These are phyloP conservation scores for Naganishia kalamii DNA, from an alignment of 768 basidiomycete species.

Conservation along the genomic window DNA sequence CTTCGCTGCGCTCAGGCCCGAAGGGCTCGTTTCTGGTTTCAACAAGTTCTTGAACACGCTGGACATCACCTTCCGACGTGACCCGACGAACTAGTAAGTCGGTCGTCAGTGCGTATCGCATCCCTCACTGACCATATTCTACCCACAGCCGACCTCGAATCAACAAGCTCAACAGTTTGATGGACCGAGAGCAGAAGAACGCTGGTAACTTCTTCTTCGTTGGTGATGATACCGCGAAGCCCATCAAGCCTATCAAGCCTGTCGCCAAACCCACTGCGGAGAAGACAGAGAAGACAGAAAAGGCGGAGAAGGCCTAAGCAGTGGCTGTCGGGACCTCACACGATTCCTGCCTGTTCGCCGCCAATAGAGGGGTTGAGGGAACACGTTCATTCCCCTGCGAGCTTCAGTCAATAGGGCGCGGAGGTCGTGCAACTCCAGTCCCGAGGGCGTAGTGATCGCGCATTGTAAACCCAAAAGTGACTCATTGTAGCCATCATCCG, in stretches of 20 bases:
- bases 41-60: slow-evolving; percentile 89
- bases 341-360: too few species aligned
- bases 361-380: too few species aligned
- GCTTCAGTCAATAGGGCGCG: too few species aligned
- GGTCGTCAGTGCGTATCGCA: background rate
- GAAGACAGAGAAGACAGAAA: too few species aligned
- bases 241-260: slow-evolving; percentile 7
- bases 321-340: too few species aligned
- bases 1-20: slow-evolving; percentile 57
- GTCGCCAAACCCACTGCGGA: background rate
- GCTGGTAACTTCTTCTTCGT: slow-evolving; percentile 25
- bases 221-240: slow-evolving; percentile 17
- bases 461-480: too few species aligned
- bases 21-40: slow-evolving; percentile 92
- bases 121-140: background rate
- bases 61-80: slow-evolving; percentile 96
- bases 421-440: too few species aligned
- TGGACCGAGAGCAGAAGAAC: slow-evolving; percentile 49
- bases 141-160: slow-evolving; percentile 44
- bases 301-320: too few species aligned
- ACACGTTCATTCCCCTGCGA: too few species aligned
- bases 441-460: too few species aligned
- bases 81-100: slow-evolving; percentile 61
- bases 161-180: slow-evolving; percentile 51
- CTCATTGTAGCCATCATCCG: too few species aligned